A percentile compares a stretch with the other conserved stretches of the same genome.
These are phyloP conservation scores for Chloranthus sessilifolius DNA, from an alignment of 164 flowering plant genomes.

Conservation along the genomic window DNA sequence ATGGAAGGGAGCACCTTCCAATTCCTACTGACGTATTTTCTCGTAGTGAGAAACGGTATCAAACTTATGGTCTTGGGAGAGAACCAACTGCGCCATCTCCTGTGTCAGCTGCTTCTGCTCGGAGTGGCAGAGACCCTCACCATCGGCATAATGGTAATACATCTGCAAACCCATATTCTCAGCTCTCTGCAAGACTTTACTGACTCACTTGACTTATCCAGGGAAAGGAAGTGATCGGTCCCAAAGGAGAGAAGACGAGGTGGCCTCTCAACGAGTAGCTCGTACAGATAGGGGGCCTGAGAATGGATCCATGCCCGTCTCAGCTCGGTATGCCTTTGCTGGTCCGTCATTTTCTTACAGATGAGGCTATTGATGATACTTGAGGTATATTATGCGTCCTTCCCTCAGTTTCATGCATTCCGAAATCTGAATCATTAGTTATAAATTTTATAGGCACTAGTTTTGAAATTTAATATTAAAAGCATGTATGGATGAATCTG, in stretches of 20 bases:
- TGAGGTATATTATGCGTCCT: no score
- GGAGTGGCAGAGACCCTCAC: conserved; percentile 14
- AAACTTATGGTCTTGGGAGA: conserved; percentile 18
- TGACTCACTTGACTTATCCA: conserved; percentile 7
- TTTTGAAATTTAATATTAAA: no score
- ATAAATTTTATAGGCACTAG: no score
- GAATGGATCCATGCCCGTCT: conserved; percentile 30
- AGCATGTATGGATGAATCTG: no score
- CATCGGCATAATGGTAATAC: conserved; percentile 18
- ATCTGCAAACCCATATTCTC: conserved; percentile 26
- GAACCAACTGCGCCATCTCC: conserved; percentile 4
- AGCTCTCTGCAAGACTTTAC: conserved; percentile 19
- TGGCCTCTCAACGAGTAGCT: background rate
- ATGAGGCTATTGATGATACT: conserved; percentile 15
- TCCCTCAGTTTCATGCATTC: no score
- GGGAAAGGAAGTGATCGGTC: conserved; percentile 7
- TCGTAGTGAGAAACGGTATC: conserved; percentile 20
- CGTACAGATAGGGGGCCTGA: conserved; percentile 17
- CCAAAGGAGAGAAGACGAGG: background rate
- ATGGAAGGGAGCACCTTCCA: conserved; percentile 24
- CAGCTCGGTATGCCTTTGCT: conserved; percentile 61
- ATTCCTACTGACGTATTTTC: conserved; percentile 11
- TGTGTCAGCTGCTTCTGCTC: conserved; percentile 1
- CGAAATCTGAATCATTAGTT: no score
- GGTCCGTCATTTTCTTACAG: conserved; percentile 36